These are phyloP conservation scores for Cryptosporidium andersoni DNA, from an alignment of 169 alveolate species.

Conservation along the genomic window DNA sequence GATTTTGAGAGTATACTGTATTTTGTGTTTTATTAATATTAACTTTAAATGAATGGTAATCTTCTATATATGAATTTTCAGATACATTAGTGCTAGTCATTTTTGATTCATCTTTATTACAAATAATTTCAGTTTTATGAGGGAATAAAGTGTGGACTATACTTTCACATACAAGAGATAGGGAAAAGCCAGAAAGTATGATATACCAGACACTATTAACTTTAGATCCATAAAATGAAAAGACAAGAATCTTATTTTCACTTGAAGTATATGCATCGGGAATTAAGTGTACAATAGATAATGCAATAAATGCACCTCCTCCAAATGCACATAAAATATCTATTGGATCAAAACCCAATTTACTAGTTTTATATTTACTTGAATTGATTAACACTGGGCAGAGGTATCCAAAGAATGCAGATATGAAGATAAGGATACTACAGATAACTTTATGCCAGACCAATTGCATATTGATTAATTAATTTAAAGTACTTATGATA, in stretches of 20 bases:
- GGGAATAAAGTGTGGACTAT: slow-evolving; percentile 22
- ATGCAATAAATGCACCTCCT: slow-evolving; percentile 70
- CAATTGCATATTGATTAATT: slow-evolving; percentile 17
- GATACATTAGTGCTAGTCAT: slow-evolving; percentile 55
- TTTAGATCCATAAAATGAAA: slow-evolving; percentile 7
- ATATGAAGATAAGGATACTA: slow-evolving; percentile 19
- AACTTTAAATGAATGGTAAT: slow-evolving; percentile 11
- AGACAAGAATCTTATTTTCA: background rate
- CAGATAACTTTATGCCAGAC: slow-evolving; percentile 60
- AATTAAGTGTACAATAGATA: slow-evolving; percentile 55
- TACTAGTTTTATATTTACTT: background rate
- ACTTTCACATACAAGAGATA: slow-evolving; percentile 52
- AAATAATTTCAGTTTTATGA: background rate
- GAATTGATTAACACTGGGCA: slow-evolving; percentile 8
- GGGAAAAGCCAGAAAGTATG: slow-evolving; percentile 28
- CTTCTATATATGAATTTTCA: slow-evolving; percentile 25
- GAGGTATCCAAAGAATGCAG: slow-evolving; percentile 45
- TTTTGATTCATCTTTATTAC: slow-evolving; percentile 19
- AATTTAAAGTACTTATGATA: no score
- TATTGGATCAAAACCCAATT: background rate
- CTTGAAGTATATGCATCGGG: slow-evolving; percentile 52
- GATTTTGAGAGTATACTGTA: background rate
- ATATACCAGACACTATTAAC: slow-evolving; percentile 64
- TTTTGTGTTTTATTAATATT: background rate
- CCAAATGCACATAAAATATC: slow-evolving; percentile 38